A percentile compares a stretch with the other conserved stretches of the same genome.
Evolutionary conservation across 2,329 filamentous ascomycete genomes (phyloP).

Genomic region (Arthrobotrys iridis): DNA sequence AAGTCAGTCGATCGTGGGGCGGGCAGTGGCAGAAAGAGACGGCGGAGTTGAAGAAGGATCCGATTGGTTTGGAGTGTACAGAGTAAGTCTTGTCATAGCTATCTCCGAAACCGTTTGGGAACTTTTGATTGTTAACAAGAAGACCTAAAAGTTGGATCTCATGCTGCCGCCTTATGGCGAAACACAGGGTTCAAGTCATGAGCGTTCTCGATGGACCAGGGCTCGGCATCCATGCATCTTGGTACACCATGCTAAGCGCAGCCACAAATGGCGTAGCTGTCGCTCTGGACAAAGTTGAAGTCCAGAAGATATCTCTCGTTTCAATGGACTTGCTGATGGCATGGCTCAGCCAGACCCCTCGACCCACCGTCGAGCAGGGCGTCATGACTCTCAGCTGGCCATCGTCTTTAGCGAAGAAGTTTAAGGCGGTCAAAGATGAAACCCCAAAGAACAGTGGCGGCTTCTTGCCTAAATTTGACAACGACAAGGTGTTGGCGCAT

Average conservation of each 20-base stretch:
- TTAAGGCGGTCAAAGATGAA: slow-evolving; percentile 48
- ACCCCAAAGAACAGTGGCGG: slow-evolving; percentile 49
- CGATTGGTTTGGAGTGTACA: slow-evolving; percentile 41
- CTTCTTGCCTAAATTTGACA: slow-evolving; percentile 48
- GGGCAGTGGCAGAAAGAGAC: slow-evolving; percentile 60
- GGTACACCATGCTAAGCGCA: slow-evolving; percentile 43
- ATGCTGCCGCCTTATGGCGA: slow-evolving; percentile 47
- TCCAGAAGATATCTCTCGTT: slow-evolving; percentile 28
- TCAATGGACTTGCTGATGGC: slow-evolving; percentile 52
- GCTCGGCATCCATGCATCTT: slow-evolving; percentile 45
- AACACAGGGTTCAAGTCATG: slow-evolving; percentile 48
- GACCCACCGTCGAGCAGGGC: slow-evolving; percentile 13
- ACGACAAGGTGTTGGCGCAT: slow-evolving; percentile 17
- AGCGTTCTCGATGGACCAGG: slow-evolving; percentile 33
- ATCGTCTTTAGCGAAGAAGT: slow-evolving; percentile 36
- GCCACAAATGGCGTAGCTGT: slow-evolving; percentile 49
- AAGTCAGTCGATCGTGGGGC: slow-evolving; percentile 58
- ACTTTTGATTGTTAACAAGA: neutral
- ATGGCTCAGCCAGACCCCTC: slow-evolving; percentile 41
- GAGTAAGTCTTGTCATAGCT: slow-evolving; percentile 25
- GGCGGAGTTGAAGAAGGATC: slow-evolving; percentile 40
- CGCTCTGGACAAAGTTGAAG: slow-evolving; percentile 21
- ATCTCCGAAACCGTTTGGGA: too few species aligned
- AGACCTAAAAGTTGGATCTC: slow-evolving; percentile 34
- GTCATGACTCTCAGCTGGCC: slow-evolving; percentile 47